phyloP scores from a whole-genome alignment of 202 grass and related monocot species.

The Cymbopogon flexuosus region DNA sequence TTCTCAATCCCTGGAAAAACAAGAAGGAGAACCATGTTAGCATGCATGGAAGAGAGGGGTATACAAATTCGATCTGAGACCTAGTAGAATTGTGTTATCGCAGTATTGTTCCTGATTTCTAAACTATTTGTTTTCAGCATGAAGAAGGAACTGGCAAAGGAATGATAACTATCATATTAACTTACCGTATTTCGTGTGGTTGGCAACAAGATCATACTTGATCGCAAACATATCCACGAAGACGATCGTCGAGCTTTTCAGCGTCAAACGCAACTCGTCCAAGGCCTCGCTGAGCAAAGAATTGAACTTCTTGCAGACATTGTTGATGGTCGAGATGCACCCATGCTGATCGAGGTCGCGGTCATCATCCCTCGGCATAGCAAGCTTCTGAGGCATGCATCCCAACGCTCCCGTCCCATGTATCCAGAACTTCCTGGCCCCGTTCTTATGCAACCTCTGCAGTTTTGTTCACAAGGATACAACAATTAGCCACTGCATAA shows the following conservation, averaged over 20 bases:
- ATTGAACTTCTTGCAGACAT: conserved; percentile 56
- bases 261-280: conserved; percentile 30
- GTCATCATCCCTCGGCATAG: conserved; percentile 26
- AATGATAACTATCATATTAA: neutral
- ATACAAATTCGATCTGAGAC: neutral
- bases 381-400: conserved; percentile 62
- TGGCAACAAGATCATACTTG: conserved; percentile 73
- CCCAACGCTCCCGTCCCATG: conserved; percentile 51
- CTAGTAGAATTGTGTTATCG: neutral
- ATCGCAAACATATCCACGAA: conserved; percentile 60
- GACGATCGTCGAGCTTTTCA: conserved; percentile 40
- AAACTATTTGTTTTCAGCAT: neutral
- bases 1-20: conserved; percentile 45
- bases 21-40: neutral
- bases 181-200: conserved; percentile 49
- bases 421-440: conserved; percentile 56
- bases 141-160: neutral
- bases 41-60: neutral
- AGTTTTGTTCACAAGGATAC: conserved; percentile 4
- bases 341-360: conserved; percentile 40
- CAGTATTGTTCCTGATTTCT: neutral
- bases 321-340: conserved; percentile 42
- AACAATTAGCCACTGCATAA: neutral
- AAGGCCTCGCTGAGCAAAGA: conserved; percentile 35
- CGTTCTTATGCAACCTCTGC: conserved; percentile 54